Conservation (phyloP, 345 rosid genomes). For the Bruguiera sexangula region DNA sequence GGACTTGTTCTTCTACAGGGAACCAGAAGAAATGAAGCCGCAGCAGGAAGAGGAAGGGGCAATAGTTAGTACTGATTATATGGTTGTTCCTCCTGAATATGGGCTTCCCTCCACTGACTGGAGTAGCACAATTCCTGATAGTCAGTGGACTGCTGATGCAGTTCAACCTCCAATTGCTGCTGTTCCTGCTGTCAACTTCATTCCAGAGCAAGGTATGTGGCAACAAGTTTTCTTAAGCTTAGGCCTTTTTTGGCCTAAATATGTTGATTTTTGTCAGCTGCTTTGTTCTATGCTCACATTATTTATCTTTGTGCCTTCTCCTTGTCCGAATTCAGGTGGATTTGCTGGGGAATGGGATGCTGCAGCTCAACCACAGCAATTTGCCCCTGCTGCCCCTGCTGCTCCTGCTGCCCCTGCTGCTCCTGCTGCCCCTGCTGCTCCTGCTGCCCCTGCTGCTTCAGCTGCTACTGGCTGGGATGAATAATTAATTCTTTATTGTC, state of each 20-base stretch:
- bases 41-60: not conserved
- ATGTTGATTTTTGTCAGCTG: not conserved
- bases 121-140: not conserved
- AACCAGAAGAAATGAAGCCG: slow-evolving; percentile 26
- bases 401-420: not conserved
- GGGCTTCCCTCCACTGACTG: not conserved
- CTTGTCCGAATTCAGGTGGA: not conserved
- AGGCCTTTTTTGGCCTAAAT: not conserved
- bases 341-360: not conserved
- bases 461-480: not conserved
- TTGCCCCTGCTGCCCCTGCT: not conserved
- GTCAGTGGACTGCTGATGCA: not conserved
- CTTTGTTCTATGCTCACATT: not conserved
- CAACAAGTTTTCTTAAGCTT: not conserved
- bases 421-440: not conserved
- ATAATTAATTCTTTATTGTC: not conserved
- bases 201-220: not conserved
- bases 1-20: slow-evolving; percentile 27
- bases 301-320: not conserved
- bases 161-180: not conserved
- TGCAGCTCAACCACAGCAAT: not conserved
- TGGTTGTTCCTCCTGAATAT: not conserved
- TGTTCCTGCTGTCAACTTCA: not conserved
- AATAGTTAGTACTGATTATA: not conserved
- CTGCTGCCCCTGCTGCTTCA: not conserved